phyloP scores from a whole-genome alignment of 129 eudicot species.

The Lactuca saligna region DNA sequence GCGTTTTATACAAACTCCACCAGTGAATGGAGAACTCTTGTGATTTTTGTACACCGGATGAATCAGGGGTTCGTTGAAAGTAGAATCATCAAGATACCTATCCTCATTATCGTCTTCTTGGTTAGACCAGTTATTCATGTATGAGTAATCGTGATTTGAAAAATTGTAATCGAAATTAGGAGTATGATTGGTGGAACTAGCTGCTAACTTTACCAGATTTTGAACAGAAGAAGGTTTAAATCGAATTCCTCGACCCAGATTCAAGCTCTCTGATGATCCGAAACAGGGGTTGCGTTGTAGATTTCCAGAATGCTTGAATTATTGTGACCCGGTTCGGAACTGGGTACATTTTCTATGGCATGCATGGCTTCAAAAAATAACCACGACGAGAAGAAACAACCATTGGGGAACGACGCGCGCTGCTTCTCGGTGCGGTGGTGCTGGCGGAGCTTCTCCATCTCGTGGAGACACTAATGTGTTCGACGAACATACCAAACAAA shows the following conservation, averaged over 20 bases:
- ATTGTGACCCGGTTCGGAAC: not conserved
- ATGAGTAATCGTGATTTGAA: too few species aligned
- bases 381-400: conserved; percentile 54
- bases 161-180: too few species aligned
- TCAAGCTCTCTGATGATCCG: too few species aligned
- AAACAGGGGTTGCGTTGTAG: not conserved
- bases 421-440: conserved; percentile 70
- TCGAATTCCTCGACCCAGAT: too few species aligned
- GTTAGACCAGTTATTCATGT: conserved; percentile 5
- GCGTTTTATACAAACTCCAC: conserved; percentile 28
- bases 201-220: too few species aligned
- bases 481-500: too few species aligned
- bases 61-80: conserved; percentile 13
- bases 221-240: too few species aligned
- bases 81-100: conserved; percentile 19
- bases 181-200: too few species aligned
- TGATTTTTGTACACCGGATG: conserved; percentile 14
- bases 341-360: conserved; percentile 62
- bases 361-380: conserved; percentile 60
- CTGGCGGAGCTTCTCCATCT: conserved; percentile 86
- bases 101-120: conserved; percentile 24
- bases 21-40: not conserved
- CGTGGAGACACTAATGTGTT: too few species aligned
- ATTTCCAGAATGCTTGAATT: not conserved
- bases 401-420: conserved; percentile 46